A percentile compares a stretch with the other conserved stretches of the same genome.
These are phyloP conservation scores for Colletotrichum cereale DNA, from an alignment of 2,329 filamentous ascomycete species.

Conservation along the genomic window DNA sequence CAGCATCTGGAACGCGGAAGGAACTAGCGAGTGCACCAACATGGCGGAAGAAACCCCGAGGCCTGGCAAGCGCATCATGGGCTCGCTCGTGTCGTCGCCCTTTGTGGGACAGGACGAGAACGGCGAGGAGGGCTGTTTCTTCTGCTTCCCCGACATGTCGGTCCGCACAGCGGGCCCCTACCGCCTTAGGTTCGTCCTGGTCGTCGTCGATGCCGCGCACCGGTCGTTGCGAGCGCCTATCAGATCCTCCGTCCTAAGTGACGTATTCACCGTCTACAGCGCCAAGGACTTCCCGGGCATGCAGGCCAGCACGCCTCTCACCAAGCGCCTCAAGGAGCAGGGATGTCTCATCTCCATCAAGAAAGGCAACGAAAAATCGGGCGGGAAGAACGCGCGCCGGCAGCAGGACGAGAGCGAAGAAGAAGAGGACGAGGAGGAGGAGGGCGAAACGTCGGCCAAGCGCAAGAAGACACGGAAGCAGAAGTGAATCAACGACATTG, in stretches of 20 bases:
- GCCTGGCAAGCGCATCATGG: conserved; percentile 82
- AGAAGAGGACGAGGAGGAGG: conserved; percentile 60
- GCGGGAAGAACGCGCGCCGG: conserved; percentile 47
- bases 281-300: conserved; percentile 91
- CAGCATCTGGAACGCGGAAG: conserved; percentile 78
- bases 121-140: conserved; percentile 82
- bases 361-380: conserved; percentile 80
- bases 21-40: conserved; percentile 75
- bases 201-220: conserved; percentile 74
- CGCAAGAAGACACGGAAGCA: conserved; percentile 36
- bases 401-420: conserved; percentile 61
- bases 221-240: conserved; percentile 66
- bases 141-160: conserved; percentile 86
- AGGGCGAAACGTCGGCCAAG: conserved; percentile 38
- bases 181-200: conserved; percentile 78
- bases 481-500: conserved; percentile 11
- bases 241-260: conserved; percentile 68
- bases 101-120: conserved; percentile 83
- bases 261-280: conserved; percentile 83
- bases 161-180: conserved; percentile 84
- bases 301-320: conserved; percentile 80
- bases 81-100: conserved; percentile 80
- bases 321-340: conserved; percentile 81
- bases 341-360: conserved; percentile 88
- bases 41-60: conserved; percentile 79